phyloP scores from a whole-genome alignment of 1,139 yeast genomes.

The Taphrina deformans region DNA sequence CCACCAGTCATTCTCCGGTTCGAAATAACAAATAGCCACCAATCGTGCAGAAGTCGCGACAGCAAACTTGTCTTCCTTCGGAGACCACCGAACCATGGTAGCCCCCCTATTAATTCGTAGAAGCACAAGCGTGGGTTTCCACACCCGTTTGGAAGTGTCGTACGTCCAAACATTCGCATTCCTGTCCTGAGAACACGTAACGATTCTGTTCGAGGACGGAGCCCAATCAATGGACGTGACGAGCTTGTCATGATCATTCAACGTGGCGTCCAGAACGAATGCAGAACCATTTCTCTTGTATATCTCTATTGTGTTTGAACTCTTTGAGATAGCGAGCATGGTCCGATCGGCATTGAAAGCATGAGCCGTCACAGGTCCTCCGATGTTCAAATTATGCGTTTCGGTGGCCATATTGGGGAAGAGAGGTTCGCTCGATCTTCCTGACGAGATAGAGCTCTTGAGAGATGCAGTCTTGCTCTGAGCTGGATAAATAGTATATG shows the following conservation, averaged over 20 bases:
- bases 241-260: slow-evolving; percentile 71
- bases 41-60: slow-evolving; percentile 95
- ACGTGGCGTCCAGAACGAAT: slow-evolving; percentile 10
- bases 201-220: slow-evolving; percentile 73
- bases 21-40: slow-evolving; percentile 94
- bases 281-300: slow-evolving; percentile 4
- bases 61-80: slow-evolving; percentile 88
- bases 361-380: slow-evolving; percentile 36
- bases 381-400: slow-evolving; percentile 21
- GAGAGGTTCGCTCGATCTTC: slow-evolving; percentile 33
- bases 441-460: neutral
- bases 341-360: slow-evolving; percentile 35
- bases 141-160: slow-evolving; percentile 53
- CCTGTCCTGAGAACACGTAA: slow-evolving; percentile 96
- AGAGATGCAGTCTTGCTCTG: too few relatives aligned
- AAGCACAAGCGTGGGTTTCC: slow-evolving; percentile 88
- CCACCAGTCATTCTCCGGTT: slow-evolving; percentile 99
- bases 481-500: too few relatives aligned
- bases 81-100: slow-evolving; percentile 90
- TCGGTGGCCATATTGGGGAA: slow-evolving; percentile 20
- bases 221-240: slow-evolving; percentile 95
- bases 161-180: slow-evolving; percentile 97
- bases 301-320: slow-evolving; percentile 22
- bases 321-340: slow-evolving; percentile 30
- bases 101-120: slow-evolving; percentile 93